A percentile compares a stretch with the other conserved stretches of the same genome.
These are phyloP conservation scores for Ogataea minuta DNA, from an alignment of 805 yeast species.

Conservation along the genomic window DNA sequence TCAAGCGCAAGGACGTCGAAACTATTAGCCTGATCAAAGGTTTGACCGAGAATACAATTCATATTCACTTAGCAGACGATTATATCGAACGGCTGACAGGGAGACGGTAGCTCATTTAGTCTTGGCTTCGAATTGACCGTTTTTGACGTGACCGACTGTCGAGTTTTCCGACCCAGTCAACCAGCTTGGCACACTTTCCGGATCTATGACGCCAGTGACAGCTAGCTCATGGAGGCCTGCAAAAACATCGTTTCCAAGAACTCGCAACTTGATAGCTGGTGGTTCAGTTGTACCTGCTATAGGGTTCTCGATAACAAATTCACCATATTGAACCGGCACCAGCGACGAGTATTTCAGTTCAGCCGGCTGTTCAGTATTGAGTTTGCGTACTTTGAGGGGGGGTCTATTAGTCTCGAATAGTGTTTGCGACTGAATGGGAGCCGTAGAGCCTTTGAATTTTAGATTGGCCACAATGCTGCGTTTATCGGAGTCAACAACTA, in stretches of 20 bases:
- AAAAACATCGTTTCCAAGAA: constrained; percentile 70
- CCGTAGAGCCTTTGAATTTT: constrained; percentile 58
- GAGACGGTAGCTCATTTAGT: constrained; percentile 21
- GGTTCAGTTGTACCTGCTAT: constrained; percentile 21
- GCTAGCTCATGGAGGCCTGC: constrained; percentile 77
- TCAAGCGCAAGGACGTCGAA: constrained; percentile 41
- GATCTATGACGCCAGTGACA: constrained; percentile 45
- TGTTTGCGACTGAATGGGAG: constrained; percentile 35
- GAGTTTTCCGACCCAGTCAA: constrained; percentile 72
- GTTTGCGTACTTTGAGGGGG: constrained; percentile 23
- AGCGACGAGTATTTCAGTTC: constrained; percentile 45
- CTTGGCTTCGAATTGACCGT: constrained; percentile 30
- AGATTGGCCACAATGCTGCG: constrained; percentile 48
- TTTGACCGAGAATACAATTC: constrained; percentile 22
- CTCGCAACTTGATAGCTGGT: constrained; percentile 30
- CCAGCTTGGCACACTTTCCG: constrained; percentile 68
- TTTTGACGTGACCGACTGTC: constrained; percentile 44
- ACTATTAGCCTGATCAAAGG: constrained; percentile 29
- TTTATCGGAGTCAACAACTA: constrained; percentile 21
- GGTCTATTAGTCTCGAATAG: constrained; percentile 40
- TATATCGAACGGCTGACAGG: constrained; percentile 26
- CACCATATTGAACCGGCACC: constrained; percentile 56
- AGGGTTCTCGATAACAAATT: constrained; percentile 41
- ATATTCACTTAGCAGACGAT: constrained; percentile 25
- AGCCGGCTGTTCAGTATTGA: constrained; percentile 11